These are phyloP conservation scores for Stagonosporopsis rhizophila DNA, from an alignment of 2,329 filamentous ascomycete genomes.

Conservation along the genomic window DNA sequence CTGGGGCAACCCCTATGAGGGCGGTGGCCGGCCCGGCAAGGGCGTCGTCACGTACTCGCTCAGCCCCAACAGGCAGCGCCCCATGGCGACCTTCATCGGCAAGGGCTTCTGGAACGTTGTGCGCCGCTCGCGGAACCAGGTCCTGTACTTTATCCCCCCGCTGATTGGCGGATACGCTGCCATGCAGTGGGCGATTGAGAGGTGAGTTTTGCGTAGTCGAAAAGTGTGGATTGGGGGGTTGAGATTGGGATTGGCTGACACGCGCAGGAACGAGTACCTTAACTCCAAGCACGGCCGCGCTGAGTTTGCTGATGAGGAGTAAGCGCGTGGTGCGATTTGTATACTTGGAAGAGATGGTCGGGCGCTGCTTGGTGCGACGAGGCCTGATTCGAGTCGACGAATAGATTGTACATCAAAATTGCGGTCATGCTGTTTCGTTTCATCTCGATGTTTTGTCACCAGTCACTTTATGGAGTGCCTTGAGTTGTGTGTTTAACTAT, in stretches of 20 bases:
- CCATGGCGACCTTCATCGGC: conserved; percentile 77
- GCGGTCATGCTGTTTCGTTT: neutral
- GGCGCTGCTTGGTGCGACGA: conserved; percentile 17
- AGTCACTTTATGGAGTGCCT: neutral
- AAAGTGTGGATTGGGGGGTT: neutral
- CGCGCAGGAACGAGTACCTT: conserved; percentile 75
- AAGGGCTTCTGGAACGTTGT: conserved; percentile 95
- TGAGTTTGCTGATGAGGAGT: conserved; percentile 57
- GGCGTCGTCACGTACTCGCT: conserved; percentile 75
- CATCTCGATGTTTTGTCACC: neutral
- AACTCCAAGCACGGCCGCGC: conserved; percentile 78
- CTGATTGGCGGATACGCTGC: conserved; percentile 78
- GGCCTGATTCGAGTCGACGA: conserved; percentile 25
- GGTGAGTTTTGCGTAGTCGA: too few relatives aligned
- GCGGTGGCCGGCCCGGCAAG: conserved; percentile 59
- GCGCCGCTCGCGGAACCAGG: conserved; percentile 83
- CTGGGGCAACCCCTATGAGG: conserved; percentile 51
- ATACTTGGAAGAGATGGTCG: conserved; percentile 21
- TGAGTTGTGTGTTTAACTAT: neutral
- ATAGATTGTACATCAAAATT: conserved; percentile 34
- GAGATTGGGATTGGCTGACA: conserved; percentile 3
- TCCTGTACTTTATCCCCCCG: conserved; percentile 87
- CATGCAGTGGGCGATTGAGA: conserved; percentile 90
- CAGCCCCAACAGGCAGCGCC: conserved; percentile 86
- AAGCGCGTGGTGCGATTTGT: conserved; percentile 24